A percentile compares a stretch with the other conserved stretches of the same genome.
Conservation (phyloP, 2,329 filamentous ascomycete genomes). For the Cytospora mali region DNA sequence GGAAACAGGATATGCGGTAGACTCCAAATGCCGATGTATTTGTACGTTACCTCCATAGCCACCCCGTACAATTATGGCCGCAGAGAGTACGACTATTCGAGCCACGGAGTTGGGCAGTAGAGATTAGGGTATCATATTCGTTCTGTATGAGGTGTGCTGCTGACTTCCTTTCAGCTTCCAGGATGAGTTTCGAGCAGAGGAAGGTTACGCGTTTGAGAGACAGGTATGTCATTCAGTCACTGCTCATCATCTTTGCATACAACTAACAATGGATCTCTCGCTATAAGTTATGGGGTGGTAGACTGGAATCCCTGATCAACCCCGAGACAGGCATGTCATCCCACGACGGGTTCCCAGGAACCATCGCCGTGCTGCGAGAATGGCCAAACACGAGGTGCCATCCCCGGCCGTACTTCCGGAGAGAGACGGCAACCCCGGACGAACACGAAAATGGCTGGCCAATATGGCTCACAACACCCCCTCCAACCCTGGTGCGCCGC, state of each 20-base stretch:
- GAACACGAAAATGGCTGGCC: constrained; percentile 5
- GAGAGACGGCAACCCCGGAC: no score
- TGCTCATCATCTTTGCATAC: background rate
- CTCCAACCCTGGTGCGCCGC: background rate
- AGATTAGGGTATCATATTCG: background rate
- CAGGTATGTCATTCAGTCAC: background rate
- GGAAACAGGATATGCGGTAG: background rate
- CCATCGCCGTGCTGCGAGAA: background rate
- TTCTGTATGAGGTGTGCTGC: background rate
- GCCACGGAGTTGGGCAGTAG: background rate
- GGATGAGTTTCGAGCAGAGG: background rate
- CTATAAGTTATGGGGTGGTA: constrained; percentile 2
- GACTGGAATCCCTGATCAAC: background rate
- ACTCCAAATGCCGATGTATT: background rate
- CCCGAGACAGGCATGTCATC: background rate
- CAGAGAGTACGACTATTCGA: background rate
- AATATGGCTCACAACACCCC: constrained; percentile 3
- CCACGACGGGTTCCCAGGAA: background rate
- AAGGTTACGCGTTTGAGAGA: constrained; percentile 3
- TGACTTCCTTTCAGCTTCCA: background rate
- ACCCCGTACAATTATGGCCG: no score
- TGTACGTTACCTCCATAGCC: background rate
- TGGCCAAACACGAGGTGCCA: background rate
- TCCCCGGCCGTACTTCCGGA: background rate
- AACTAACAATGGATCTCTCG: background rate